Base-by-base conservation (phyloP, 805 yeast genomes). In the Metschnikowia kofuensis region DNA sequence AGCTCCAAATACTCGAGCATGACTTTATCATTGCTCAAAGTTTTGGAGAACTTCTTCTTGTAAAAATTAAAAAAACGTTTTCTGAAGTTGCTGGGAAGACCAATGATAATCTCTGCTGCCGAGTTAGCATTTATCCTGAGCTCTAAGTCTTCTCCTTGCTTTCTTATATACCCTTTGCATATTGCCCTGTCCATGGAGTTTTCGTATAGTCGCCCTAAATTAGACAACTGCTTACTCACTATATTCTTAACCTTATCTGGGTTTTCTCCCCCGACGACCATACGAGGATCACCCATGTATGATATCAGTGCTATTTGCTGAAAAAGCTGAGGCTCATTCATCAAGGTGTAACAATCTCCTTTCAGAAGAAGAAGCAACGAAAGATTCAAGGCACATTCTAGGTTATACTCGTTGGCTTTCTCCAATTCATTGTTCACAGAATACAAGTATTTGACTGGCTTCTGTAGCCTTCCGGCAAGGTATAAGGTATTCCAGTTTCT, bases 381-480 rank as follows among this genome's bases (percentile, higher is more conserved):
- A 13, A 90, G 65, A 10, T 89, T 76, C 43, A 91, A 78, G 7
- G 96, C 97, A 48, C 84, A 83, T 45, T 82, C 76, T 51, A 94
- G 70, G 63, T 94, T 94, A 53, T 77, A 79, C 59, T 88, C 91
- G 60, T 88, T 87, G 48, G 84, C 79, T 47, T 80, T 74, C 7
- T 87, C 75, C 59, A 79, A 74, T 11, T 21, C 30, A 1, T 84
- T 75, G 49, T 84, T 83, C 1, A 50, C 45, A 58, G 83, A 87
- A 53, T 82, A 77, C 36, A 88, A 64, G 32, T 87, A 76, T 51
- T 87, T 85, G 6, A 92, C 96, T 0, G 99, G 99, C 61, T 94
- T 94, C 59, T 94, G 99, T 49, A 94, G 71, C 53, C 99, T 75
- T 1, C 99, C 99, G 1, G 97, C 95, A 15, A 94, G 62, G 60